Percentiles rank a stretch among this genome's conserved stretches.
phyloP scores from a whole-genome alignment of 805 yeast species.

The Candida succiphila region DNA sequence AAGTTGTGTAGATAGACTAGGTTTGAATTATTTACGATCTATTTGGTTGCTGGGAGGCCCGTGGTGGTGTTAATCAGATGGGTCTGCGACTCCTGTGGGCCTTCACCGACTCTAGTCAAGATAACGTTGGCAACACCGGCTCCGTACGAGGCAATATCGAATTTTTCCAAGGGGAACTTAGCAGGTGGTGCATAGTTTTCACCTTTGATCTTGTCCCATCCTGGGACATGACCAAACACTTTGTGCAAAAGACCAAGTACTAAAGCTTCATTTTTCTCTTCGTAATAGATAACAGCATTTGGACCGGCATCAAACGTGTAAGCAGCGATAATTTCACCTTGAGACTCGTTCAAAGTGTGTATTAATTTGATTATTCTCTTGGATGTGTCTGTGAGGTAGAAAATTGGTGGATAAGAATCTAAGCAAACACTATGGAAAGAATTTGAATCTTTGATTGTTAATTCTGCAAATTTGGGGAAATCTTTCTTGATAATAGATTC shows the following conservation, averaged over 20 bases:
- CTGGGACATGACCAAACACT: conserved; percentile 48
- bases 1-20: too few species aligned
- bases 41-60: too few species aligned
- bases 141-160: conserved; percentile 16
- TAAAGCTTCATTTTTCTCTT: conserved; percentile 59
- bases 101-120: conserved; percentile 78
- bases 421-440: conserved; percentile 97
- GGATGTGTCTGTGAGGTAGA: conserved; percentile 87
- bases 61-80: conserved; percentile 43
- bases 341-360: conserved; percentile 63
- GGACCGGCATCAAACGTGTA: conserved; percentile 99
- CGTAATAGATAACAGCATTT: conserved; percentile 91
- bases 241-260: conserved; percentile 63
- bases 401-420: conserved; percentile 93
- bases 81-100: conserved; percentile 58
- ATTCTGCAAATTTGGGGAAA: conserved; percentile 72
- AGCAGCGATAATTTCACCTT: conserved; percentile 73
- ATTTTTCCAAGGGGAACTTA: conserved; percentile 10
- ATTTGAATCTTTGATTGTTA: conserved; percentile 95
- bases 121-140: conserved; percentile 76
- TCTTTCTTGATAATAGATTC: conserved; percentile 62
- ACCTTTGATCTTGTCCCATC: conserved; percentile 60
- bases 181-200: too few species aligned
- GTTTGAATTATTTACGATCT: too few species aligned
- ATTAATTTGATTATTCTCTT: conserved; percentile 69